Evolutionary conservation across 768 basidiomycete species (phyloP).

Genomic region (Leccinum obscurum): DNA sequence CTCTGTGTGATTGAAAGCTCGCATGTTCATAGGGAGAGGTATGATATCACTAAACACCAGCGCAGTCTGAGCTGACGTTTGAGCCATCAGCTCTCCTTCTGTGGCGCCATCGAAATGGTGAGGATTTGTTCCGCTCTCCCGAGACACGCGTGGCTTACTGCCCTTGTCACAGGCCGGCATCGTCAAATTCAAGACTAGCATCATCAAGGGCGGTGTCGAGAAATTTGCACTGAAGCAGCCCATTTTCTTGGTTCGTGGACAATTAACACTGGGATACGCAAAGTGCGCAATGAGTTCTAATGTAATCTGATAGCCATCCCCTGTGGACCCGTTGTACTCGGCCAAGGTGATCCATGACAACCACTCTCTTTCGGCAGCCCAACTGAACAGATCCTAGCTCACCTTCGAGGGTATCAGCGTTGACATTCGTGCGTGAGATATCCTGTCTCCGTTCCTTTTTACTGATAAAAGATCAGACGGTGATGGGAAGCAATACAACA

Average conservation of each 20-base stretch:
- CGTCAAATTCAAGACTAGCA: slow-evolving; percentile 67
- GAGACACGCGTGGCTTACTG: not conserved
- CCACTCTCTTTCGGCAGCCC: not conserved
- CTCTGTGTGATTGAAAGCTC: slow-evolving; percentile 3
- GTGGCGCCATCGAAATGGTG: slow-evolving; percentile 79
- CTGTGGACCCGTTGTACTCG: slow-evolving; percentile 72
- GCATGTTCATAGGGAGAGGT: slow-evolving; percentile 53
- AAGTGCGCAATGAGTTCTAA: not conserved
- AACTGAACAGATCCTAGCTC: slow-evolving; percentile 39
- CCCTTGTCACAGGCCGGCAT: slow-evolving; percentile 53
- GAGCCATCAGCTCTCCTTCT: slow-evolving; percentile 58
- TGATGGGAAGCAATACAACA: slow-evolving; percentile 72
- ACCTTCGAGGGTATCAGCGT: slow-evolving; percentile 78
- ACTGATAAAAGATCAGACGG: slow-evolving; percentile 46
- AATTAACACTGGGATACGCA: not conserved
- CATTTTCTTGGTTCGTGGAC: slow-evolving; percentile 59
- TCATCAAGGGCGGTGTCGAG: slow-evolving; percentile 73
- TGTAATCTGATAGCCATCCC: slow-evolving; percentile 54
- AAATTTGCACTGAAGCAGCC: slow-evolving; percentile 60
- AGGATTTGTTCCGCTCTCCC: not conserved
- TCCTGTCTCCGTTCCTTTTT: not conserved
- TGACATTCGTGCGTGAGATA: slow-evolving; percentile 52
- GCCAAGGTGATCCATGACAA: slow-evolving; percentile 45
- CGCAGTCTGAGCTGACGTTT: not conserved
- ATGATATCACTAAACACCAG: slow-evolving; percentile 6